Percentiles rank a stretch among this genome's conserved stretches.
These are phyloP conservation scores for Citropsis articulata DNA, from an alignment of 345 rosid genomes.

Conservation along the genomic window DNA sequence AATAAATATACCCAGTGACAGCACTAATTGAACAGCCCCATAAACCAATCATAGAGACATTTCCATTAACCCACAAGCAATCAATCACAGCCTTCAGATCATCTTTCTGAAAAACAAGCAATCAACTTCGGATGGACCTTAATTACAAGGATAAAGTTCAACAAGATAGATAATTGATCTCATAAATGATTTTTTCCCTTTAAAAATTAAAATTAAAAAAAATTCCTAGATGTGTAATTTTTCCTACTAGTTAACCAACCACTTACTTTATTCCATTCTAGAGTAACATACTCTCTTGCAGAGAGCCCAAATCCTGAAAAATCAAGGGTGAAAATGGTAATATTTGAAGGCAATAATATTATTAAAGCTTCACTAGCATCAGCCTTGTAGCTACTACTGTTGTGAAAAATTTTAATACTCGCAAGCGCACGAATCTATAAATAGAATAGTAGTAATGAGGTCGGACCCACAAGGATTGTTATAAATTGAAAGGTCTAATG, in stretches of 20 bases:
- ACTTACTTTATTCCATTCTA: slow-evolving; percentile 78
- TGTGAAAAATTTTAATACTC: too few species aligned
- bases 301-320: slow-evolving; percentile 91
- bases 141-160: neutral
- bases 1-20: slow-evolving; percentile 59
- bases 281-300: slow-evolving; percentile 79
- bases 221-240: neutral
- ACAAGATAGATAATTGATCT: too few species aligned
- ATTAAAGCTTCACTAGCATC: slow-evolving; percentile 96
- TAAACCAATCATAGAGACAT: slow-evolving; percentile 80
- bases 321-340: slow-evolving; percentile 84
- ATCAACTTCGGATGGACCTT: slow-evolving; percentile 19
- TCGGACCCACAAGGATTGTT: too few species aligned
- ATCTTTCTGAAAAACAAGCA: slow-evolving; percentile 57
- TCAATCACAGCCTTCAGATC: slow-evolving; percentile 84
- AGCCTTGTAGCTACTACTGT: slow-evolving; percentile 96
- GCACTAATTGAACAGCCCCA: slow-evolving; percentile 98
- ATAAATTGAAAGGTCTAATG: too few species aligned
- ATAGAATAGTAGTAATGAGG: too few species aligned
- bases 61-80: slow-evolving; percentile 78
- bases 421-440: too few species aligned
- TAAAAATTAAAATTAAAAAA: neutral
- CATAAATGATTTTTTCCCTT: neutral
- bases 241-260: slow-evolving; percentile 13
- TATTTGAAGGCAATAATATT: slow-evolving; percentile 78